Base-by-base conservation (phyloP, 2,329 filamentous ascomycete species). In the Ophiosphaerella herpotricha region DNA sequence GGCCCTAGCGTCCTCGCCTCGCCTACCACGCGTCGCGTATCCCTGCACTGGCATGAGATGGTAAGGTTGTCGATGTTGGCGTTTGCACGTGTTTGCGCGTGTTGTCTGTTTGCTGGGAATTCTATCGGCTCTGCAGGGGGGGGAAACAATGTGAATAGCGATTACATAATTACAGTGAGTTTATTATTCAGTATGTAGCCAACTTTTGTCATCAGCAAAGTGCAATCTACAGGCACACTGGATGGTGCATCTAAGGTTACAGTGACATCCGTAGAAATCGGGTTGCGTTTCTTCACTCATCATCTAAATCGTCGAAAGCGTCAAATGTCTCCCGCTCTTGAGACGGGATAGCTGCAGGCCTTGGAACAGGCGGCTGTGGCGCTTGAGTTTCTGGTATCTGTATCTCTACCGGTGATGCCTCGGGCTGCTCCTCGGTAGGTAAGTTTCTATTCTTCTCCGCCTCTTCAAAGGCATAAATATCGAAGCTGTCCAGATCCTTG, bases 381-480 rank as follows among this genome's bases (percentile, higher is more conserved):
- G 16, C 23, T n/a, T 38, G 40, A 12, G 16, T 46, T 8, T 44
- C 49, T 45, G 46, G 45, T 12, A 38, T 23, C 18, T 46, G 49
- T 23, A 39, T 38, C 26, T 49, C 42, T 23, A 9, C 24, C 14
- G 36, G 14, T 43, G 48, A 29, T 37, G 26, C 13, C 41, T 39
- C n/a, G 29, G 16, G 41, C 23, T 43, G 21, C 11, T 33, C n/a
- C 7, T 36, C 42, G 5, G 13, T 14, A 32, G 48, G 35, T 11
- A 39, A 37, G 29, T 50, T 50, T 37, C 44, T 50, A 24, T 29
- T 50, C 38, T 54, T 55, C 32, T 60, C 52, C n/a, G 50, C 57
- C 39, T 65, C 59, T 46, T 63, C 52, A 41, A 58, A 47, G 1
- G 61, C 62, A n/a, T 58, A 51, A 31, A 65, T 55, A 16, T 64